Evolutionary conservation across 2,329 filamentous ascomycete species (phyloP).

Genomic region (Colletotrichum plurivorum): DNA sequence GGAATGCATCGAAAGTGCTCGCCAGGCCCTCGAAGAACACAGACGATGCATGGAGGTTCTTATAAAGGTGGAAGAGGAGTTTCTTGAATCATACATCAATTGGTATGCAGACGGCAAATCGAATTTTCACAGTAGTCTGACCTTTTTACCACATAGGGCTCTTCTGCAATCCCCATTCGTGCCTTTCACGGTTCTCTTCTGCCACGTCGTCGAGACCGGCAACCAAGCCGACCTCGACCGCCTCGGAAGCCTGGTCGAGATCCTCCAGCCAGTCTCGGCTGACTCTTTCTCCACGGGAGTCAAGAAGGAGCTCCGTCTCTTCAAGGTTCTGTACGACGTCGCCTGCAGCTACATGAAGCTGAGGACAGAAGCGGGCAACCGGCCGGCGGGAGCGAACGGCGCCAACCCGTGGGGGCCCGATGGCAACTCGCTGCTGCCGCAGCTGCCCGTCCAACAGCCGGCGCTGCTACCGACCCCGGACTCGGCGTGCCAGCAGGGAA

Average conservation of each 20-base stretch:
- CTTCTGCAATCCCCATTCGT: conserved; percentile 44
- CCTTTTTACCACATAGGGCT: conserved; percentile 21
- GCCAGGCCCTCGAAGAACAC: conserved; percentile 43
- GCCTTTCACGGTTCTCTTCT: conserved; percentile 47
- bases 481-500: background rate
- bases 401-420: background rate
- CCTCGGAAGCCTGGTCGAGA: conserved; percentile 38
- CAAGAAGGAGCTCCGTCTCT: conserved; percentile 42
- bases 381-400: background rate
- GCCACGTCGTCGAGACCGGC: conserved; percentile 52
- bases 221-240: conserved; percentile 57
- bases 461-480: background rate
- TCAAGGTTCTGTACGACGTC: conserved; percentile 44
- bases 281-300: conserved; percentile 19
- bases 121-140: background rate
- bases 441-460: background rate
- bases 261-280: conserved; percentile 27
- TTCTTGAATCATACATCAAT: conserved; percentile 37
- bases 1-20: conserved; percentile 44
- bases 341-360: conserved; percentile 44
- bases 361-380: conserved; percentile 5
- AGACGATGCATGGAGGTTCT: conserved; percentile 38
- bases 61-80: conserved; percentile 9
- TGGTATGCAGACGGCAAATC: conserved; percentile 23
- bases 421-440: background rate